A percentile compares a stretch with the other conserved stretches of the same genome.
phyloP scores from a whole-genome alignment of 202 grass and related monocot genomes.

The Alloteropsis angusta region DNA sequence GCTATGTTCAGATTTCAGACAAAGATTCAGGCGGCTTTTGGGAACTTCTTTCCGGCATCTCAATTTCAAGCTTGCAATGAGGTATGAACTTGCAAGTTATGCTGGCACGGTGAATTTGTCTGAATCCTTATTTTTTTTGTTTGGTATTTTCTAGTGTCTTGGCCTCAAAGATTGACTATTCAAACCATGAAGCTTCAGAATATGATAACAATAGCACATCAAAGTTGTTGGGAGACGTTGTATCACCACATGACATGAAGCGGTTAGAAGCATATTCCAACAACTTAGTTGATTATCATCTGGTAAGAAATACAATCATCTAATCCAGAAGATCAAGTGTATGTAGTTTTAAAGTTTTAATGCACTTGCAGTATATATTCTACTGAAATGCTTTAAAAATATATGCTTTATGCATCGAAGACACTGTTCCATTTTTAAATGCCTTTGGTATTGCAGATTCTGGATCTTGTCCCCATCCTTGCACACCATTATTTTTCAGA shows the following conservation, averaged over 20 bases:
- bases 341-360: constrained; percentile 18
- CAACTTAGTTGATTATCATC: constrained; percentile 88
- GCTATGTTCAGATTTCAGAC: constrained; percentile 72
- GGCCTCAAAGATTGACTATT: constrained; percentile 73
- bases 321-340: neutral
- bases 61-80: constrained; percentile 79
- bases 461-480: constrained; percentile 82
- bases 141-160: constrained; percentile 52
- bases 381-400: neutral
- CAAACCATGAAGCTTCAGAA: constrained; percentile 34
- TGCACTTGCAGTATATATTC: constrained; percentile 8
- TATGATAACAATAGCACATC: constrained; percentile 16
- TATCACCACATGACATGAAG: constrained; percentile 86
- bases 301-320: constrained; percentile 49
- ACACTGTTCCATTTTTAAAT: neutral
- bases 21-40: constrained; percentile 73
- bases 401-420: neutral
- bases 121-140: constrained; percentile 24
- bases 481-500: constrained; percentile 85
- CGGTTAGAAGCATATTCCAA: constrained; percentile 87
- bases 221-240: constrained; percentile 49
- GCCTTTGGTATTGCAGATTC: constrained; percentile 51
- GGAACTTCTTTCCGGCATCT: constrained; percentile 70
- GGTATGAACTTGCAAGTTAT: constrained; percentile 35
- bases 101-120: neutral